Evolutionary conservation across 2,329 filamentous ascomycete genomes (phyloP).

Genomic region (Elsinoe arachidis): DNA sequence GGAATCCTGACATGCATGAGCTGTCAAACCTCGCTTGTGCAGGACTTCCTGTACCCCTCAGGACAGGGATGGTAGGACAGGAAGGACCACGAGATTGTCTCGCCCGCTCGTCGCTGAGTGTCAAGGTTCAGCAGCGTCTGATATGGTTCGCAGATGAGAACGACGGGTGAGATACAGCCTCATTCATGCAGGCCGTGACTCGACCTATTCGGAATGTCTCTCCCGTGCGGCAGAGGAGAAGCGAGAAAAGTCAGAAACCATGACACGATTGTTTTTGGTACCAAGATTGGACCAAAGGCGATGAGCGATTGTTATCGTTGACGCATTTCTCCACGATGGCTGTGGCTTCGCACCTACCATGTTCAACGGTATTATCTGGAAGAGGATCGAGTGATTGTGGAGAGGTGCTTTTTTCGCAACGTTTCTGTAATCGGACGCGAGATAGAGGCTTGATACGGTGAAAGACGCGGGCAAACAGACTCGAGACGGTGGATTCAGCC

Average conservation of each 20-base stretch:
- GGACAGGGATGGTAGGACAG: not conserved
- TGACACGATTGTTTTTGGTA: slow-evolving; percentile 2
- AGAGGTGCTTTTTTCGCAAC: not conserved
- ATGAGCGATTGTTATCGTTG: not conserved
- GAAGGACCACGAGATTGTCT: not conserved
- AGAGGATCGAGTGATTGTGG: not conserved
- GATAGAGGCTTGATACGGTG: not conserved
- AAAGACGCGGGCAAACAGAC: not conserved
- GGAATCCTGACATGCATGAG: not conserved
- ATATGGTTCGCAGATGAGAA: not conserved
- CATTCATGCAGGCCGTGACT: slow-evolving; percentile 3
- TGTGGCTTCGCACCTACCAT: not conserved
- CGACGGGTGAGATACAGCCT: not conserved
- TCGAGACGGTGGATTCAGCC: not conserved
- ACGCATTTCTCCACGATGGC: not conserved
- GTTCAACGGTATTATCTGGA: slow-evolving; percentile 2
- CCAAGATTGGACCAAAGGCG: not conserved
- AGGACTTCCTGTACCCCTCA: not conserved
- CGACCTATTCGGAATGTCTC: not conserved
- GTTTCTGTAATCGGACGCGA: not conserved
- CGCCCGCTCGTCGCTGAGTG: not conserved
- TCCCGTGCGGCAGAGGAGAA: not conserved
- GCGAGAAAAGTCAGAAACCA: not conserved
- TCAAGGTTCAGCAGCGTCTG: not conserved
- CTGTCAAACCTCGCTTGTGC: not conserved